Base-by-base conservation (phyloP, 1,284 basidiomycete species). In the Golubevia sp. region DNA sequence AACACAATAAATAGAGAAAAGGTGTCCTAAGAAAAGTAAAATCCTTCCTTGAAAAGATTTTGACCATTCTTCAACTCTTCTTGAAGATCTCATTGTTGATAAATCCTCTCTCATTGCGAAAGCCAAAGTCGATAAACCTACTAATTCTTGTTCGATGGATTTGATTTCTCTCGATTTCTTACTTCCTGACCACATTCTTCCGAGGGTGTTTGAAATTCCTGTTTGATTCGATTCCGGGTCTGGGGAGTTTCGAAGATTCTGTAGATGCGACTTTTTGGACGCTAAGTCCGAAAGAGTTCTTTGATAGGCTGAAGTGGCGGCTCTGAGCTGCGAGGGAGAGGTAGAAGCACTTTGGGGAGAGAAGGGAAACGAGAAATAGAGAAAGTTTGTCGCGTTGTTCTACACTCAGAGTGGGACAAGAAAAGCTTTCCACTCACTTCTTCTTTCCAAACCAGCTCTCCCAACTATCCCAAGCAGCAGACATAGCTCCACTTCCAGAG, bases 71-170 rank as follows among this genome's bases (percentile, higher is more conserved):
- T 67, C 62, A 50, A 74, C 68, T n/a, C 71, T 64, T 44, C 74
- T 67, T 23, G 67, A 53, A 2, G 59, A 57, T 7, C 60, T 61
- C 55, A 78, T 66, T 2, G 58, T 49, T 30, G 73, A 74, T 30
- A 78, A 54, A 44, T 82, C 79, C 44, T 74, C 67, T 11, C 76
- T 70, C 77, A 82, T 76, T 6, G 76, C 71, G 1, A 58, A 21
- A 0, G 76, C 79, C 25, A 82, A 63, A 8, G 73, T 64, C 11
- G 70, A 74, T n/a, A 82, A 68, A 0, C 76, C 77, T 30, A 66
- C 62, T 24, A 81, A 73, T 54, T 81, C 78, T n/a, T 64, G 64
- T 25, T 69, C 67, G 25, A 79, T 64, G 24, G 70, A 51, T 49
- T 71, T 66, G 56, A 74, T 67, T 55, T 79, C 73, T 44, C 26